Percentiles rank a stretch among this genome's conserved stretches.
phyloP scores from a whole-genome alignment of 2,329 filamentous ascomycete genomes.

The Arthroderma uncinatum region DNA sequence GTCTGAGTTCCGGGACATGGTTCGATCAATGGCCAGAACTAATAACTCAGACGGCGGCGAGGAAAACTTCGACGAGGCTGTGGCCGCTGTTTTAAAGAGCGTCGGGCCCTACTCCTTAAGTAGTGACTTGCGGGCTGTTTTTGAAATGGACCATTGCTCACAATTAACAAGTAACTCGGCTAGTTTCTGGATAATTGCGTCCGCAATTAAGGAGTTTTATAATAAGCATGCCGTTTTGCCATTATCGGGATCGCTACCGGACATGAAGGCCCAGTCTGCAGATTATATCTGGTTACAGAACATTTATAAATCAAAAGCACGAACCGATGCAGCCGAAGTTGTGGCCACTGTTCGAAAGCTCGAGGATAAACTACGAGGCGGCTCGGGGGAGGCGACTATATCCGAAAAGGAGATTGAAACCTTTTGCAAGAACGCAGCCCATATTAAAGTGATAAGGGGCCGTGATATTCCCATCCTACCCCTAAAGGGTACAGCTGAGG shows the following conservation, averaged over 20 bases:
- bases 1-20: constrained; percentile 61
- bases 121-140: constrained; percentile 62
- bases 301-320: constrained; percentile 82
- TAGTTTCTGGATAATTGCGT: constrained; percentile 80
- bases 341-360: constrained; percentile 50
- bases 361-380: constrained; percentile 35
- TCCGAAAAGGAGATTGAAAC: constrained; percentile 67
- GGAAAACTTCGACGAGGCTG: constrained; percentile 94
- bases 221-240: constrained; percentile 62
- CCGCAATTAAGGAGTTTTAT: constrained; percentile 69
- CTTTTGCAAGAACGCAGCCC: constrained; percentile 91
- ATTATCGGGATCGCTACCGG: constrained; percentile 74
- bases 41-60: constrained; percentile 75
- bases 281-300: constrained; percentile 87
- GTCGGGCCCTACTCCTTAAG: constrained; percentile 58
- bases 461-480: constrained; percentile 41
- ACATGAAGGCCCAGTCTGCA: constrained; percentile 92
- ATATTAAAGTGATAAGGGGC: constrained; percentile 75
- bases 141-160: constrained; percentile 55
- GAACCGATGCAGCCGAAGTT: constrained; percentile 66
- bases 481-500: constrained; percentile 28
- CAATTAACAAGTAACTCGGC: constrained; percentile 39
- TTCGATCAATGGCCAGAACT: constrained; percentile 56
- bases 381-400: constrained; percentile 40
- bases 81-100: constrained; percentile 77